phyloP scores from a whole-genome alignment of 306 rosid genomes.

The Urtica urens region DNA sequence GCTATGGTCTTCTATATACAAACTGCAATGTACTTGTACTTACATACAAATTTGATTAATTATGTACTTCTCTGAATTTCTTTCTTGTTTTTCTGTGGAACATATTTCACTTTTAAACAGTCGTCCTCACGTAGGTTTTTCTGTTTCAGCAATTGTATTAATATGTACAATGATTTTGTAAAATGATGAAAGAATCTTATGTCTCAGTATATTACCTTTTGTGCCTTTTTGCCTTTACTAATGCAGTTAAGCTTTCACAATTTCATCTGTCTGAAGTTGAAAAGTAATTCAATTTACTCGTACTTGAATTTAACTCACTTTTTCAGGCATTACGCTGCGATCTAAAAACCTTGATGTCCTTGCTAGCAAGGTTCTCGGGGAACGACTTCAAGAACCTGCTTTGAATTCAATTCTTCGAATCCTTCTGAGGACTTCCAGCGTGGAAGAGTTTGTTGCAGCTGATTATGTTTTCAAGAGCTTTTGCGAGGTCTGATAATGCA shows the following conservation, averaged over 20 bases:
- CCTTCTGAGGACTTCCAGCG: conserved; percentile 71
- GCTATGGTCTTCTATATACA: no score
- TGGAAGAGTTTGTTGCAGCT: conserved; percentile 75
- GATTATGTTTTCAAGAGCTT: conserved; percentile 75
- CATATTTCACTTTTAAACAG: no score
- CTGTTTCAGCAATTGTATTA: no score
- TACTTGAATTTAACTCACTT: conserved; percentile 14
- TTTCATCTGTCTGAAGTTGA: not conserved
- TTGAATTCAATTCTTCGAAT: conserved; percentile 71
- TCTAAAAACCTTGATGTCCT: conserved; percentile 56
- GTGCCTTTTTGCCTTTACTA: not conserved
- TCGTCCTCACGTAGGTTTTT: no score
- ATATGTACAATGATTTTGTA: no score
- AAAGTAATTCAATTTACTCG: no score
- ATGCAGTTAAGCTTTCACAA: conserved; percentile 7
- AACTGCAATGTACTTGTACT: not conserved
- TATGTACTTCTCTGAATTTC: not conserved
- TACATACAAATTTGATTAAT: not conserved
- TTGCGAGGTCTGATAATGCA: conserved; percentile 65
- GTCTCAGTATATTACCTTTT: not conserved
- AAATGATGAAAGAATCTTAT: not conserved
- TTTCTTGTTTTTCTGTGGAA: no score
- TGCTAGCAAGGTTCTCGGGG: conserved; percentile 75
- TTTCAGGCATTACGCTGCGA: conserved; percentile 64
- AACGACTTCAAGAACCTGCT: conserved; percentile 79